Evolutionary conservation across 805 yeast genomes (phyloP), one percentile per base, ranked within the genome.

Genomic region (Monosporozyma solicola): DNA sequence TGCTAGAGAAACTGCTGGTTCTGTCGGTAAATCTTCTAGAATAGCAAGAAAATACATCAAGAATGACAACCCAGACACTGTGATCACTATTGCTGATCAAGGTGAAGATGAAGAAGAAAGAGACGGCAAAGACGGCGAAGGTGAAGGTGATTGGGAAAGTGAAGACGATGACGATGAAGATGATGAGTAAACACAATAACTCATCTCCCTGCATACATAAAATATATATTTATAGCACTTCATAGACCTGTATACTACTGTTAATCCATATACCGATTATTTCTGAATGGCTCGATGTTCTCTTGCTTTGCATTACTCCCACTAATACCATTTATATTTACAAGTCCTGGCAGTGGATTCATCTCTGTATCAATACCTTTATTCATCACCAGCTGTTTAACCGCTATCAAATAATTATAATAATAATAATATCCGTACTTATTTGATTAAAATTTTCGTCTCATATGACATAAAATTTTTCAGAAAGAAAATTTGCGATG

Each of bases 31-130:
- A 56, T 81, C 85, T 43, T 83, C 90, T 5, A 80, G 94, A 76
- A 77, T 86, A 56, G 84, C 90, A 11, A 80, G 88, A 73, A 86
- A 86, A 66, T 86, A 86, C 66, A 72, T 70, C 54, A 77, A 71
- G 54, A 72, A 70, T 33, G 70, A 70, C 55, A 68, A 65, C 43
- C 70, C 70, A 35, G 92, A 85, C 62, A 73, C 78, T 37, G 75
- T 85, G 47, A 69, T 84, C 67, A 76, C 80, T 48, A 82, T 83
- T 41, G 88, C 84, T 55, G 80, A 80, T 29, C 84, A 82, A 52
- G 81, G 77, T 27, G 83, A 79, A 45, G 85, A 81, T 24, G 79
- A 77, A n/a, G 82, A 77, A 22, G 84, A 39, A 72, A 64, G 25
- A 46, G 56, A 51, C 13, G 58, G 50, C n/a, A 52, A 51, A 49